Conservation (phyloP, 2,329 filamentous ascomycete genomes). For the Emydomyces testavorans region DNA sequence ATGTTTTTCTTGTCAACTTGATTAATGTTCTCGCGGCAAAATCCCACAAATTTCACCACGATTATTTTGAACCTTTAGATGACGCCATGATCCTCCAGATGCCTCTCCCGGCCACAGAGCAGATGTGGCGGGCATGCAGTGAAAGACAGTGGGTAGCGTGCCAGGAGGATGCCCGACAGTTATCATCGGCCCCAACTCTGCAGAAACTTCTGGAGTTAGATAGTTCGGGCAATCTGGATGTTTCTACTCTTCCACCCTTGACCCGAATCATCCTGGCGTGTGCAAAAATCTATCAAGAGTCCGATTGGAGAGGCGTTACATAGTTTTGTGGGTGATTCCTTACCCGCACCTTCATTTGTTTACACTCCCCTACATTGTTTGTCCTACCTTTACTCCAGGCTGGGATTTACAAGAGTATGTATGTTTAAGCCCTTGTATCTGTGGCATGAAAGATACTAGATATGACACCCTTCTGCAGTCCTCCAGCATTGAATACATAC, state of each 20-base stretch:
- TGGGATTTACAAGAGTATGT: too few species aligned
- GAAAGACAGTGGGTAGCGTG: neutral
- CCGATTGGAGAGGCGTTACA: neutral
- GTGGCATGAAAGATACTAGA: too few species aligned
- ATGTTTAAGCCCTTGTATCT: too few species aligned
- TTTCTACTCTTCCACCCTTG: constrained; percentile 4
- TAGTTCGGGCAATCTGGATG: neutral
- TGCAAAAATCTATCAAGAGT: neutral
- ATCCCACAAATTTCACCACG: constrained; percentile 3
- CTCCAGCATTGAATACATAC: too few species aligned
- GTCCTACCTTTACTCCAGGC: too few species aligned
- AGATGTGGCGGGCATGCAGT: neutral
- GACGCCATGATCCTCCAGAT: constrained; percentile 1
- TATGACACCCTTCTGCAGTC: too few species aligned
- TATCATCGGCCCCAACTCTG: constrained; percentile 1
- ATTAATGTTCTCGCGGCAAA: constrained; percentile 5
- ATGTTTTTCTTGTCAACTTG: constrained; percentile 1
- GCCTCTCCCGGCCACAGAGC: constrained; percentile 1
- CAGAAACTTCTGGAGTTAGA: neutral
- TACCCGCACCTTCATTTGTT: too few species aligned
- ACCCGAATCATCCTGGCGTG: constrained; percentile 5
- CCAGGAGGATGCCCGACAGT: neutral
- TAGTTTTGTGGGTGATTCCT: too few species aligned
- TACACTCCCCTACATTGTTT: too few species aligned
- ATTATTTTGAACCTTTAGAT: constrained; percentile 5